Base-by-base conservation (phyloP, 2,329 filamentous ascomycete genomes). In the Exophiala viscosa region DNA sequence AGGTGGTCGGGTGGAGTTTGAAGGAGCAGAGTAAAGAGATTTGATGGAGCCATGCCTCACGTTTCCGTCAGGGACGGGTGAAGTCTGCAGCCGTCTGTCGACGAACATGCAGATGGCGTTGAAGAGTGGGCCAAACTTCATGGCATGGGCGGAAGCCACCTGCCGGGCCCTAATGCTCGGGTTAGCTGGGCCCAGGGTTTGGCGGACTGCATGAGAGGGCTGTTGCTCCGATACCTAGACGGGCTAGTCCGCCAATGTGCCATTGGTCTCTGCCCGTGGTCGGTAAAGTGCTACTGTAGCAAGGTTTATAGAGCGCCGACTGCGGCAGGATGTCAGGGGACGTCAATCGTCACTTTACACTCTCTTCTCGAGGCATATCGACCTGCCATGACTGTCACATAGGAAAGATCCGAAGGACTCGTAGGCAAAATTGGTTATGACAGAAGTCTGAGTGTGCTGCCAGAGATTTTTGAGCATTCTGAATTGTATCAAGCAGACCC, bases 21-120 rank as follows among this genome's bases (percentile, higher is more conserved):
- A 56, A 59, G 56, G 56, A 59, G 53, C 52, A 52, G 50, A 45
- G 46, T 45, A 35, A 58, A 45, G 56, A 59, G 56, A 59, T 59
- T 59, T 59, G 56, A 59, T 56, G 56, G 56, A 48, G 51, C 43
- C 38, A 33, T 31, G 8, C 23, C 8, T 28, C 23, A 28, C 23
- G 36, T 54, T 46, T 23, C 45, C 45, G 48, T 52, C 53, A 56
- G 53, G 56, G 54, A 56, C 56, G 48, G 53, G 53, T 51, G 47
- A 50, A 51, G 45, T 35, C 20, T 50, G 40, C 32, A 46, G 52
- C 42, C 35, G 35, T 28, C 14, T 36, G 42, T 50, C 42, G 20
- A 38, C 33, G 44, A 39, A 36, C 33, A 54, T 44, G 8, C 8
- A 31, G 33, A 31, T 20, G 41, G 49, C 39, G 32, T 33, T 47